A percentile compares a stretch with the other conserved stretches of the same genome.
phyloP scores from a whole-genome alignment of 2,329 filamentous ascomycete species.

The Pleomassaria siparia region DNA sequence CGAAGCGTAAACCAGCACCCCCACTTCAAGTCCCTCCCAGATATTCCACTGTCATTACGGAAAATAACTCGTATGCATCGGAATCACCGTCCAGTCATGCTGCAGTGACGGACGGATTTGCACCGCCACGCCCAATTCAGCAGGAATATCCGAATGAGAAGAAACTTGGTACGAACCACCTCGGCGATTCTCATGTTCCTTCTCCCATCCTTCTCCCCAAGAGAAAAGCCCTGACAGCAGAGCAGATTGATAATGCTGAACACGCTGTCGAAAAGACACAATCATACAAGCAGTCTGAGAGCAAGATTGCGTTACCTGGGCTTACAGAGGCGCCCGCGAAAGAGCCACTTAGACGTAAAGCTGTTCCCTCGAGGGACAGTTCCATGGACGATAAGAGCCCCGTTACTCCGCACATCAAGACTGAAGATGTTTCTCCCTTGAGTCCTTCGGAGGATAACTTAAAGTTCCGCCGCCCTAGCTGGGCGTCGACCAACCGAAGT shows the following conservation, averaged over 20 bases:
- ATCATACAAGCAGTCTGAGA: conserved; percentile 9
- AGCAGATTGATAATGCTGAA: conserved; percentile 44
- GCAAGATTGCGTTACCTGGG: conserved; percentile 21
- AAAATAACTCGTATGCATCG: conserved; percentile 34
- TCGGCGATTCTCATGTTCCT: conserved; percentile 28
- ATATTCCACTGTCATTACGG: conserved; percentile 48
- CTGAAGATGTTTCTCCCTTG: conserved; percentile 17
- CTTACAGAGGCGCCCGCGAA: conserved; percentile 16
- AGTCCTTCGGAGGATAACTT: not conserved
- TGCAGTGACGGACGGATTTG: conserved; percentile 45
- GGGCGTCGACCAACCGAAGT: conserved; percentile 28
- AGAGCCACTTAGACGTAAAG: conserved; percentile 22
- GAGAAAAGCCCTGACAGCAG: conserved; percentile 48
- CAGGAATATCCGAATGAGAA: conserved; percentile 34
- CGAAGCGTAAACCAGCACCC: conserved; percentile 48
- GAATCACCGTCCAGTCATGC: conserved; percentile 44
- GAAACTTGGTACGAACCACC: conserved; percentile 40
- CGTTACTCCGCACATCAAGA: conserved; percentile 6
- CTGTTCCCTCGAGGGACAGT: conserved; percentile 11
- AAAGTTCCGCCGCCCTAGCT: conserved; percentile 32
- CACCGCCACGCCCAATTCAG: conserved; percentile 25
- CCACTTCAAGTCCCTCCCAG: conserved; percentile 44
- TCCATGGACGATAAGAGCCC: conserved; percentile 16
- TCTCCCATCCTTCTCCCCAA: conserved; percentile 45
- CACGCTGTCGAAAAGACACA: conserved; percentile 18